Evolutionary conservation across 2,329 filamentous ascomycete genomes (phyloP), one percentile per base, ranked within the genome.

Genomic region (Trichoderma brevicompactum): DNA sequence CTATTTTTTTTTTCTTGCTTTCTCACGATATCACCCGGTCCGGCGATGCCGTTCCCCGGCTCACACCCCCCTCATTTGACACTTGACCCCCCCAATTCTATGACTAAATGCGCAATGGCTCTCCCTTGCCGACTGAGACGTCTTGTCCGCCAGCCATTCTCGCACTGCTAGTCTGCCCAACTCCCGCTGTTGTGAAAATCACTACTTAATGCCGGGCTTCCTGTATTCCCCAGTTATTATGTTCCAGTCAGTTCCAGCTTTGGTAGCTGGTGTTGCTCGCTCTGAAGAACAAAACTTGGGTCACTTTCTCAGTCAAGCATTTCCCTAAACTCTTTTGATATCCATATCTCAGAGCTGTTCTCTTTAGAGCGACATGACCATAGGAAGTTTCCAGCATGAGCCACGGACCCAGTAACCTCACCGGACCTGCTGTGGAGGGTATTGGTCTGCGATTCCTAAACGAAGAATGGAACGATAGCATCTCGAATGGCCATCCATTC

Each of bases 391-490:
- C 13, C 56, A 65, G 28, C 13, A 65, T 65, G 64, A 58, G 40
- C 49, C n/a, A 50, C 32, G 44, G 48, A 62, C 64, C 48, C 3
- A 41, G 55, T 49, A 61, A 62, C 36, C 40, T 61, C 8, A 65
- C 49, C 34, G 64, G 44, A 32, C 56, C 65, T 50, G 67, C 68
- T 50, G 49, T 62, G n/a, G 67, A 66, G n/a, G 70, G 69, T 49
- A 69, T 74, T 46, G 72, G 74, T 48, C 68, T 76, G 28, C 73
- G 67, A 8, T 77, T 77, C 59, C 67, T 73, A 23, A 77, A 77
- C 63, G 70, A 74, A 38, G 69, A 73, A 17, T 77, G 75, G 74
- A 77, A 77, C 69, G 72, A 73, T 15, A 77, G 71, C 64, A 76
- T 77, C 10, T 69, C 72, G 34, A 76, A 75, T 52, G 74, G 70